Evolutionary conservation across 495 filamentous ascomycete species (phyloP), one percentile per base, ranked within the genome.

Genomic region (Lasiosphaeria ovina): DNA sequence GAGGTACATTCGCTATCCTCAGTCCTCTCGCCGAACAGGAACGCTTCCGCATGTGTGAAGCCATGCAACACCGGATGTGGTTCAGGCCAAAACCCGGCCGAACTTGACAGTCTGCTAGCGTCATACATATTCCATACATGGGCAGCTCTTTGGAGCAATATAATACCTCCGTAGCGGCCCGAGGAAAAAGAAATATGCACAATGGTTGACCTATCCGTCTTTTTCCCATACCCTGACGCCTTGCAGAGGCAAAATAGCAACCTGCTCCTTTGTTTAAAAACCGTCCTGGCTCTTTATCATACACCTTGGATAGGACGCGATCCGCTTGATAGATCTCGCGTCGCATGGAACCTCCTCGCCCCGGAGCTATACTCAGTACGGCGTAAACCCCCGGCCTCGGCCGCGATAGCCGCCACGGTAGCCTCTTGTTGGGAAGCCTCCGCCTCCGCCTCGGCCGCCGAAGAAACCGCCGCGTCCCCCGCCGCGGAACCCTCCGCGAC

Each of bases 361-460:
- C 44, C 33, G 32, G 10, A 36, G 17, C 32, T 47, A 45, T 12
- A 14, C 53, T 62, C 84, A 96, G 72, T 96, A 96, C 10, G 92
- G 92, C 12, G 90, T 75, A 74, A 83, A 93, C 57, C 90, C 90
- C 74, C 91, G 83, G 53, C 88, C 87, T 51, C 92, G 85, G 56
- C 86, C 85, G 66, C 89, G 89, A 65, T 91, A 92, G 14, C 89
- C 87, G 34, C 90, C 92, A 59, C 92, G 89, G 69, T 95, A 94
- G 51, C 88, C 89, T 58, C 92, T 79, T 58, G 85, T 84, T 42
- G 74, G 68, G 68, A 82, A 88, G 35, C 84, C 82, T 51, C 84
- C 87, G 61, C 44, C 24, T 24, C 84, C 78, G 62, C 81, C 79
- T 59, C 81, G 74, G 12, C 85, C 78, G 11, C 74, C 74, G 54